Conservation (phyloP, 2,329 filamentous ascomycete species). For the Aspergillus sp. region DNA sequence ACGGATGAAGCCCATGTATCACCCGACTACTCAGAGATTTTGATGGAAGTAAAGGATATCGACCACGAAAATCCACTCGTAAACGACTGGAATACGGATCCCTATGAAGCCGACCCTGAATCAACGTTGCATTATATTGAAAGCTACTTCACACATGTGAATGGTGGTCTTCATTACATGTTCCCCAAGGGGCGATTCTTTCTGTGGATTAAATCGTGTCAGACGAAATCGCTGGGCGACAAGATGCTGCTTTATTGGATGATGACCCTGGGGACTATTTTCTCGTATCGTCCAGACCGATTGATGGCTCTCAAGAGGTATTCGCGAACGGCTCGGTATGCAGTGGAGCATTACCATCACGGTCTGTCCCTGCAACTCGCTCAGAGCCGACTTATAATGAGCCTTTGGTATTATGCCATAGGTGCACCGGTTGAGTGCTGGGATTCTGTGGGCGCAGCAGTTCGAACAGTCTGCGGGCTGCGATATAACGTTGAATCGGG, state of each 20-base stretch:
- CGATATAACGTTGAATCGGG: conserved; percentile 61
- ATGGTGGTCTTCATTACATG: conserved; percentile 51
- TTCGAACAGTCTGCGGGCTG: conserved; percentile 56
- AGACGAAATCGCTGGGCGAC: conserved; percentile 50
- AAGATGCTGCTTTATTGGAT: conserved; percentile 58
- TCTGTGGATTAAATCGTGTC: conserved; percentile 47
- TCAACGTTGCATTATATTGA: conserved; percentile 49
- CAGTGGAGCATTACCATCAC: conserved; percentile 48
- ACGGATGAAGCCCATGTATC: conserved; percentile 8
- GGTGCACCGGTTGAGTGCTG: conserved; percentile 57
- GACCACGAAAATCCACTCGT: conserved; percentile 25
- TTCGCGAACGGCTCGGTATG: conserved; percentile 54
- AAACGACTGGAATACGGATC: conserved; percentile 48
- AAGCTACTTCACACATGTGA: conserved; percentile 55
- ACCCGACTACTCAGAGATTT: conserved; percentile 25
- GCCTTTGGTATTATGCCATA: conserved; percentile 61
- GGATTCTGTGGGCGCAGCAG: conserved; percentile 60
- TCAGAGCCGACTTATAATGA: conserved; percentile 63
- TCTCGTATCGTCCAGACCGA: conserved; percentile 45
- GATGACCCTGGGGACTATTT: conserved; percentile 54
- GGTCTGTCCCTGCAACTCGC: conserved; percentile 59
- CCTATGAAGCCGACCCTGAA: conserved; percentile 47
- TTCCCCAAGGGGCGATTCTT: conserved; percentile 53
- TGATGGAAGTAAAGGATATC: conserved; percentile 25
- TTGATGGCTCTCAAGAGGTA: conserved; percentile 44